These are phyloP conservation scores for Phylloporus arenicola DNA, from an alignment of 768 basidiomycete genomes.

Conservation along the genomic window DNA sequence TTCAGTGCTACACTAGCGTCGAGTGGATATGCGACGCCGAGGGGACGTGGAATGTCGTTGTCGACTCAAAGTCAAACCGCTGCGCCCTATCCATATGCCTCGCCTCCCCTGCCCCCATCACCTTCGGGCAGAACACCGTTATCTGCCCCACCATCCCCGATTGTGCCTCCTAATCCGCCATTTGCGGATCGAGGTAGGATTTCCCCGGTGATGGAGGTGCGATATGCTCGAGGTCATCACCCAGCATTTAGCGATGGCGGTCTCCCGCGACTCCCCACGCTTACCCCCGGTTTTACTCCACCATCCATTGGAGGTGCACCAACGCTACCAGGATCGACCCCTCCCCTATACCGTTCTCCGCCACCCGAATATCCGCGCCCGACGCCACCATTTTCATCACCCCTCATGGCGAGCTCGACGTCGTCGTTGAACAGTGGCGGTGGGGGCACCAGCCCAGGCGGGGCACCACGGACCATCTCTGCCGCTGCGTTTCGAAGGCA, in stretches of 20 bases:
- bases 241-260: conserved; percentile 3
- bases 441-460: conserved; percentile 25
- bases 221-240: conserved; percentile 1
- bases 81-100: background rate
- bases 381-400: conserved; percentile 31
- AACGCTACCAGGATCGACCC: background rate
- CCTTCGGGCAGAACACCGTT: conserved; percentile 8
- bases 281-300: background rate
- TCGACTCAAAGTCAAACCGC: conserved; percentile 1
- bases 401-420: conserved; percentile 28
- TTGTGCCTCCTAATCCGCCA: conserved; percentile 35
- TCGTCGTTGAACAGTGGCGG: conserved; percentile 27
- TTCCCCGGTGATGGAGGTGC: conserved; percentile 6
- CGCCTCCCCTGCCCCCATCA: background rate
- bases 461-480: conserved; percentile 53
- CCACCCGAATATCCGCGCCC: conserved; percentile 43
- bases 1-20: conserved; percentile 26
- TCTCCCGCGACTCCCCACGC: conserved; percentile 8
- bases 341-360: conserved; percentile 24
- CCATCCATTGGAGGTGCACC: background rate
- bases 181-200: conserved; percentile 31
- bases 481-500: conserved; percentile 71
- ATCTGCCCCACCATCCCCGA: conserved; percentile 23
- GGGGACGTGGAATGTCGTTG: conserved; percentile 2
- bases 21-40: conserved; percentile 16